Evolutionary conservation across 2,329 filamentous ascomycete genomes (phyloP), one percentile per base, ranked within the genome.

Genomic region (Colletotrichum nymphaeae): DNA sequence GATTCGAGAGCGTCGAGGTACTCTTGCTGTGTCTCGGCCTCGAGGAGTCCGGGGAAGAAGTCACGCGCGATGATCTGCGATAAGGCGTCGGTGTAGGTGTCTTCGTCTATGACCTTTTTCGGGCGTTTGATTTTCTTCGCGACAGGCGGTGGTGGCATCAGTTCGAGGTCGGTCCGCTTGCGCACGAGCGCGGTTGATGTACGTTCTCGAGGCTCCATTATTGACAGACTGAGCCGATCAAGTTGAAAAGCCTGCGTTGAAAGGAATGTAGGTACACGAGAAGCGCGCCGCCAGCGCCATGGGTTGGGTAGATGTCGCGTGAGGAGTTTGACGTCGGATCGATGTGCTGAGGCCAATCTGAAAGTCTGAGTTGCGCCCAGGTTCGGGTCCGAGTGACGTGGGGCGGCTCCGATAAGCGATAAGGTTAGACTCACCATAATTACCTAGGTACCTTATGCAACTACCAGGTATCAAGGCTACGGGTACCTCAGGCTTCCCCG

Each of bases 21-120:
- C 78, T 99, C 97, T 80, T 95, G 92, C 81, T 98, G 95, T 0
- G 93, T 93, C 78, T 97, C 92, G 16, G 92, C 92, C 81, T 98
- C 95, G 5, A 95, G 86, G 0, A 99, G 88, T 0, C 96, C 97
- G 0, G 97, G 97, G 79, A 98, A 99, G 86, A 97, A 99, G 86
- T 99, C 97, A 76, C 97, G 92, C 11, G 95, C 94, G 75, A 99
- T 98, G 80, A 99, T 98, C 77, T 97, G 93, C 0, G 95, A 98
- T 32, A 99, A 88, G 1, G 94, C 93, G 71, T 95, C 92, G 2
- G 95, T 97, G 83, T 99, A 99, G 66, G 93, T 92, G 77, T 99
- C 96, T 87, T 99, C 97, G 81, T 98, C 95, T 32, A 99, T 90
- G 32, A 98, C 92, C 75, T 93, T 93, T 75, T 93, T 92, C 0